Base-by-base conservation (phyloP, 495 filamentous ascomycete genomes). In the Aspergillus saccharolyticus region DNA sequence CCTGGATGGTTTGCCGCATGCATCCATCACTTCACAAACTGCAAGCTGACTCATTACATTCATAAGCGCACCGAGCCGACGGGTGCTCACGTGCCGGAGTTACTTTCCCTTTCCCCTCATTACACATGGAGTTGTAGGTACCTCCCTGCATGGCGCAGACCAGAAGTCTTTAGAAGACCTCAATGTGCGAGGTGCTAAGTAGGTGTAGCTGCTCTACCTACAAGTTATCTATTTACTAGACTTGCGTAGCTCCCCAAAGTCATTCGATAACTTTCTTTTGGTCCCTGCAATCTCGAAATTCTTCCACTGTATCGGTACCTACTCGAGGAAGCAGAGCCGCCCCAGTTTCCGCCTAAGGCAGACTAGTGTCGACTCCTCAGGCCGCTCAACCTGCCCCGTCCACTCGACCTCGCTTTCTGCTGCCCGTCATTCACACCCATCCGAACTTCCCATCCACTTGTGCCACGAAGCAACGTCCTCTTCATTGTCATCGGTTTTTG, bases 401-500 rank as follows among this genome's bases (percentile, higher is more conserved):
- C 61, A 61, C 63, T 60, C 57, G 58, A 52, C 56, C 58, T 64
- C 60, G 55, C 63, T 63, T 58, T 66, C 58, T 60, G 33, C 53
- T 60, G 56, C 55, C 56, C 55, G 52, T 64, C 59, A 65, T 62
- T 63, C 59, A 55, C 50, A 52, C 59, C 61, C 61, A 63, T 64
- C 54, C 50, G 61, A 67, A 61, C 62, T 64, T 58, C 65, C 44
- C 62, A 61, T 57, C 55, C 55, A 39, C 33, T 39, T 61, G 60
- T 64, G 65, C 62, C 65, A 67, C 65, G 61, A 63, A 67, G 59
- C 65, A 67, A 63, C 59, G 54, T 57, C 66, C 52, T 66, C 48
- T 55, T 58, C 65, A 55, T 51, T 58, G 54, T 57, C 55, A 60
- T 63, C 57, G 22, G 30, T 58, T 20, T 62, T 25, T 24, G 48